A percentile compares a stretch with the other conserved stretches of the same genome.
These are phyloP conservation scores for Suhomyces choctaworum DNA, from an alignment of 1,139 yeast genomes.

Conservation along the genomic window DNA sequence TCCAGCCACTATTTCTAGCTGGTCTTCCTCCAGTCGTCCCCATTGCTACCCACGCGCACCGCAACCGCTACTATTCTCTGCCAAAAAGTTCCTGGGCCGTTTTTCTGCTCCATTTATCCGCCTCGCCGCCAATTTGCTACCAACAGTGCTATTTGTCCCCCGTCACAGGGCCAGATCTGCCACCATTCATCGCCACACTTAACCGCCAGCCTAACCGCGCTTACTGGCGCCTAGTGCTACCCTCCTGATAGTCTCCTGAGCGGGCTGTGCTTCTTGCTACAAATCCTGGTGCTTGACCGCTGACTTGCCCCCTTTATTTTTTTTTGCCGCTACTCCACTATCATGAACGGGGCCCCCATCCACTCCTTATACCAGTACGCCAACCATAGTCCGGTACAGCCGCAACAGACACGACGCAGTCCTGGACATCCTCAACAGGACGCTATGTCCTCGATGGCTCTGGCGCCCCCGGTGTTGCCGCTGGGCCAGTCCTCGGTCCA, in stretches of 20 bases:
- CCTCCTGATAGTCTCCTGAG: too few species aligned
- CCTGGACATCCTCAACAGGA: conserved; percentile 6
- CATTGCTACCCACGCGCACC: too few species aligned
- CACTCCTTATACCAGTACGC: conserved; percentile 18
- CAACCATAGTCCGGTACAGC: conserved; percentile 10
- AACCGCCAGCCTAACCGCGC: too few species aligned
- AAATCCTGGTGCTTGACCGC: neutral
- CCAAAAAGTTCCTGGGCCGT: too few species aligned
- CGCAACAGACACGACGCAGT: conserved; percentile 5
- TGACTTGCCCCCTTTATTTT: conserved; percentile 10
- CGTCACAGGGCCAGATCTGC: too few species aligned
- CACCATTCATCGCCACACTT: too few species aligned
- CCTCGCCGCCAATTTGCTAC: too few species aligned
- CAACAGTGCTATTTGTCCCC: too few species aligned
- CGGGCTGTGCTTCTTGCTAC: neutral
- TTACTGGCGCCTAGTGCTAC: too few species aligned
- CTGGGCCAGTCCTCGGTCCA: conserved; percentile 8
- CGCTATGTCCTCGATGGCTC: conserved; percentile 5
- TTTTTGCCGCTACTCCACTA: conserved; percentile 12
- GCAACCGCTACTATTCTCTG: too few species aligned
- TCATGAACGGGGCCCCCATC: conserved; percentile 18
- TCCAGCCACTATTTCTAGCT: neutral
- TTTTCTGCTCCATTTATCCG: neutral
- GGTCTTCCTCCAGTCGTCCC: too few species aligned
- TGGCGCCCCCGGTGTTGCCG: conserved; percentile 8